Percentiles rank a stretch among this genome's conserved stretches.
Conservation (phyloP, 148 eudicot species). For the Vaccinium corymbosum region DNA sequence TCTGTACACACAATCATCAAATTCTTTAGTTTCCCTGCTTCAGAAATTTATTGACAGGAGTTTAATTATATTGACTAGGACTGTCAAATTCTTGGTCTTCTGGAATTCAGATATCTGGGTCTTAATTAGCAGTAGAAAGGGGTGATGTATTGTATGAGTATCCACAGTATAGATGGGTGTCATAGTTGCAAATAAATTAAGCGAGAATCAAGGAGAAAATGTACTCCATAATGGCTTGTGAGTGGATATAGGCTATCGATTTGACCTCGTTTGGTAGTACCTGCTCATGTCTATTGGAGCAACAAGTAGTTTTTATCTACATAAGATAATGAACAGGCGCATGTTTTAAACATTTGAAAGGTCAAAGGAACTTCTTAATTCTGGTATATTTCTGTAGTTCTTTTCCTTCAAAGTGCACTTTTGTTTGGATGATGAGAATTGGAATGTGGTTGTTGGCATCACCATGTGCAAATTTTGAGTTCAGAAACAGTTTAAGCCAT, state of each 20-base stretch:
- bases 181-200: background rate
- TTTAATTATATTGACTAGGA: background rate
- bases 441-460: constrained; percentile 8
- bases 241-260: background rate
- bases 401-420: background rate
- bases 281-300: background rate
- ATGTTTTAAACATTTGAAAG: background rate
- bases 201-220: background rate
- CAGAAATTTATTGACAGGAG: background rate
- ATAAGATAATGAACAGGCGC: background rate
- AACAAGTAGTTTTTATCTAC: background rate
- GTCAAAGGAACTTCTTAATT: background rate
- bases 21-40: background rate
- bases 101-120: background rate
- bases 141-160: background rate
- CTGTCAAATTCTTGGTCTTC: constrained; percentile 5
- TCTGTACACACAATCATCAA: background rate
- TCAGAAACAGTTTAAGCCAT: background rate
- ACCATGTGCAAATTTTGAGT: background rate
- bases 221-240: background rate
- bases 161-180: background rate
- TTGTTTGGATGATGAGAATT: background rate
- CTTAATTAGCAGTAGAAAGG: background rate
- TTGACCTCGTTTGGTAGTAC: background rate
- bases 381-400: background rate